Conservation (phyloP, 768 basidiomycete species). For the Rhodotorula sphaerocarpa region DNA sequence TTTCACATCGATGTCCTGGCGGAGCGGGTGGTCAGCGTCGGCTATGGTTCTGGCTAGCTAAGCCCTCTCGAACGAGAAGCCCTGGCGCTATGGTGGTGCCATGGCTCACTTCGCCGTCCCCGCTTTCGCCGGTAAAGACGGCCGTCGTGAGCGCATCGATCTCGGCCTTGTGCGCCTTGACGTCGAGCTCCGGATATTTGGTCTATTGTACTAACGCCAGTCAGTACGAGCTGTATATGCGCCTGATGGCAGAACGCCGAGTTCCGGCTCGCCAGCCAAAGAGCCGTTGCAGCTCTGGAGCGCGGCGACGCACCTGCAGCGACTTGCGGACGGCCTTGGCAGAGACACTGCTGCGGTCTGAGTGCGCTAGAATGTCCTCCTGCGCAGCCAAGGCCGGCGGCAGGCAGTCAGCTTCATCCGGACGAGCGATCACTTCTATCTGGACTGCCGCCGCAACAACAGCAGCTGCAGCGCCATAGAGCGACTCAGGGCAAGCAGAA, state of each 20-base stretch:
- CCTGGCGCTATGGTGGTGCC: no score
- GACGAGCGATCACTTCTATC: no score
- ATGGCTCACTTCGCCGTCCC: background rate
- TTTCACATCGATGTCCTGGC: no score
- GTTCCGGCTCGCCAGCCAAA: no score
- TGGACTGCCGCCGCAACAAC: no score
- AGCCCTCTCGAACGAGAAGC: no score
- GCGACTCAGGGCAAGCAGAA: no score
- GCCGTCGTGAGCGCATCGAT: conserved; percentile 20
- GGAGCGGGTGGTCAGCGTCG: no score
- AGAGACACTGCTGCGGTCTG: conserved; percentile 2
- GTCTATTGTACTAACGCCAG: background rate
- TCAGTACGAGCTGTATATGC: background rate
- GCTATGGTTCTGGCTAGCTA: no score
- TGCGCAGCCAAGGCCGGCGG: background rate
- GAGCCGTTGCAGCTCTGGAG: background rate
- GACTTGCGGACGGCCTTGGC: conserved; percentile 13
- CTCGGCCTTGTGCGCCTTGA: conserved; percentile 15
- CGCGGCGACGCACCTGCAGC: conserved; percentile 9
- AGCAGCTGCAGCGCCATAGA: no score
- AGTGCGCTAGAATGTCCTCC: background rate
- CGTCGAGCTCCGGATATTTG: conserved; percentile 14
- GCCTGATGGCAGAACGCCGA: no score
- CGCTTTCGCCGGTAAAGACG: conserved; percentile 1
- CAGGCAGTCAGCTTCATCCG: no score